These are phyloP conservation scores for Candida chilensis DNA, from an alignment of 805 yeast species.

Conservation along the genomic window DNA sequence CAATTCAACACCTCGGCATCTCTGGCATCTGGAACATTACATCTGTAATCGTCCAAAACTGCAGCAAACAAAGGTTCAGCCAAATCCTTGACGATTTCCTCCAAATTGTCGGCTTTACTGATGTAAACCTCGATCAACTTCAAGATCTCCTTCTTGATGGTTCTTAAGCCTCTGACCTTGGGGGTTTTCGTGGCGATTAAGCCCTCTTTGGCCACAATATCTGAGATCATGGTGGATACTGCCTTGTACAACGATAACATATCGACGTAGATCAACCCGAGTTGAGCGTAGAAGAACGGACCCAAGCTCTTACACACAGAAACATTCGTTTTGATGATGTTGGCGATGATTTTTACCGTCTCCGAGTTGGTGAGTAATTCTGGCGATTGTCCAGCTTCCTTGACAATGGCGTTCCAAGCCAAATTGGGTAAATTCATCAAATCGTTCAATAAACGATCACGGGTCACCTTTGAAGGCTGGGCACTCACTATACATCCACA, in stretches of 20 bases:
- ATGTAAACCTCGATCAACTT: conserved; percentile 84
- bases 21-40: conserved; percentile 90
- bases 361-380: conserved; percentile 68
- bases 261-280: conserved; percentile 78
- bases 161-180: conserved; percentile 88
- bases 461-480: conserved; percentile 58
- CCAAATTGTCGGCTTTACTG: conserved; percentile 76
- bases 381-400: conserved; percentile 80
- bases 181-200: conserved; percentile 90
- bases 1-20: conserved; percentile 97
- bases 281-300: conserved; percentile 81
- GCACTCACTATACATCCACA: conserved; percentile 92
- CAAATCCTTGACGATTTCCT: conserved; percentile 75
- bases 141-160: conserved; percentile 90
- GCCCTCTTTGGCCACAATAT: conserved; percentile 73
- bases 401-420: conserved; percentile 90
- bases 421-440: conserved; percentile 87
- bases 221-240: conserved; percentile 78
- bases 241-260: conserved; percentile 87
- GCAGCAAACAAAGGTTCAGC: conserved; percentile 78
- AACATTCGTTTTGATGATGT: conserved; percentile 90
- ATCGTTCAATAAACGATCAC: conserved; percentile 65
- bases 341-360: conserved; percentile 86
- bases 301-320: conserved; percentile 94
- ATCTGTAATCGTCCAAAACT: conserved; percentile 80